Conservation (phyloP, 495 filamentous ascomycete genomes). For the Xylaria venustula region DNA sequence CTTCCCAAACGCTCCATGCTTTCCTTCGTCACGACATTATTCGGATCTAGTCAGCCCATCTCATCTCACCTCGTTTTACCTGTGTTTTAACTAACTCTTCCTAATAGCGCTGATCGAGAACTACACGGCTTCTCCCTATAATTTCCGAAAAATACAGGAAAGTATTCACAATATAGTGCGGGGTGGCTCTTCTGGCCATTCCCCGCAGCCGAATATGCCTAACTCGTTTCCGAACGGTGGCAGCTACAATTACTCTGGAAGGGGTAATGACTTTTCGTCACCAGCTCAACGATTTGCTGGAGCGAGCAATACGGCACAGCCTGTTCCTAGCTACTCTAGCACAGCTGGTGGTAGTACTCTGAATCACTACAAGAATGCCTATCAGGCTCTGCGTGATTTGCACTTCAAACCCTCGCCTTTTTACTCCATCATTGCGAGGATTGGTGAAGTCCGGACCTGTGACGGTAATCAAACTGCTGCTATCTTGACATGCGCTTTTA, state of each 20-base stretch:
- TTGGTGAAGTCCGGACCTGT: conserved; percentile 63
- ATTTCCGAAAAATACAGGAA: conserved; percentile 17
- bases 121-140: conserved; percentile 13
- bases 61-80: not conserved
- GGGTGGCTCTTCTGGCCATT: not conserved
- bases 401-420: conserved; percentile 79
- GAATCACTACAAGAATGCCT: conserved; percentile 17
- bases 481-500: not conserved
- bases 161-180: conserved; percentile 13
- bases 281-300: not conserved
- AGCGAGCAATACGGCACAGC: not conserved
- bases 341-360: not conserved
- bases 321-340: conserved; percentile 14
- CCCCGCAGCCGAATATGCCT: conserved; percentile 13
- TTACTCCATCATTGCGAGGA: conserved; percentile 59
- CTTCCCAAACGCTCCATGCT: too few species aligned
- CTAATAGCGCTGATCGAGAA: conserved; percentile 21
- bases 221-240: conserved; percentile 19
- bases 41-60: not conserved
- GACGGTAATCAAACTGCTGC: conserved; percentile 54
- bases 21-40: not conserved
- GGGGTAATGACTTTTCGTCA: not conserved
- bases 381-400: conserved; percentile 27
- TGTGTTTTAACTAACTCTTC: not conserved
- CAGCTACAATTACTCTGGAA: conserved; percentile 7